Conservation (phyloP, 2,329 filamentous ascomycete species). For the Colletotrichum acutatum region DNA sequence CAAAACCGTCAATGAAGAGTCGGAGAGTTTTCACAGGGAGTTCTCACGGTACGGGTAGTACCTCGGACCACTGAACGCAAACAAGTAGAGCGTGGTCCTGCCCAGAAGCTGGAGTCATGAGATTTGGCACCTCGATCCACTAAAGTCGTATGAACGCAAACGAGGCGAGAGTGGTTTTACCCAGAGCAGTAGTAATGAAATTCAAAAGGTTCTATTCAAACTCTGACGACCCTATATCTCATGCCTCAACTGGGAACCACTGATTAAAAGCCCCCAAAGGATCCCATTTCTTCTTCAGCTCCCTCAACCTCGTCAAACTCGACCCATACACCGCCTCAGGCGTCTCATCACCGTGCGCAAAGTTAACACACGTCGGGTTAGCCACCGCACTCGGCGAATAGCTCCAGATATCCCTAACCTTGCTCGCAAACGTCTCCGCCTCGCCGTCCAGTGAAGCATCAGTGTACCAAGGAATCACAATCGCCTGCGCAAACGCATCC, state of each 20-base stretch:
- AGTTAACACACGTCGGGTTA: conserved; percentile 46
- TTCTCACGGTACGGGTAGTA: too few relatives aligned
- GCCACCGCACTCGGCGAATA: conserved; percentile 31
- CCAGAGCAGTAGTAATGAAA: too few relatives aligned
- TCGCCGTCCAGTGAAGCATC: conserved; percentile 46
- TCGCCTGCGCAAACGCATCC: conserved; percentile 45
- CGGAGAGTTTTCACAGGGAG: too few relatives aligned
- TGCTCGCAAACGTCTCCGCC: conserved; percentile 47
- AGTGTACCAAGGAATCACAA: conserved; percentile 52
- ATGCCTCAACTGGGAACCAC: conserved; percentile 39
- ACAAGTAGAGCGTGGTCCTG: too few relatives aligned
- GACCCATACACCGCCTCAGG: conserved; percentile 40
- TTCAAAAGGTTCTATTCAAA: not conserved
- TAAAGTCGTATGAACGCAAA: too few relatives aligned
- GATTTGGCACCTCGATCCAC: too few relatives aligned
- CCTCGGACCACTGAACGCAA: too few relatives aligned
- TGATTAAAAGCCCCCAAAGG: conserved; percentile 42
- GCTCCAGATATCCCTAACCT: conserved; percentile 44
- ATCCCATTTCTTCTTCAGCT: conserved; percentile 43
- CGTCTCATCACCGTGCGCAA: conserved; percentile 46
- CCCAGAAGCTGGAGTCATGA: too few relatives aligned
- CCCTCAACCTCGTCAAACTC: conserved; percentile 40
- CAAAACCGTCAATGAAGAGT: too few relatives aligned
- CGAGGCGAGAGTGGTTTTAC: too few relatives aligned
- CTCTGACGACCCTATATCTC: not conserved